Evolutionary conservation across 345 rosid genomes (phyloP).

Genomic region (Eucalyptus tenuipes): DNA sequence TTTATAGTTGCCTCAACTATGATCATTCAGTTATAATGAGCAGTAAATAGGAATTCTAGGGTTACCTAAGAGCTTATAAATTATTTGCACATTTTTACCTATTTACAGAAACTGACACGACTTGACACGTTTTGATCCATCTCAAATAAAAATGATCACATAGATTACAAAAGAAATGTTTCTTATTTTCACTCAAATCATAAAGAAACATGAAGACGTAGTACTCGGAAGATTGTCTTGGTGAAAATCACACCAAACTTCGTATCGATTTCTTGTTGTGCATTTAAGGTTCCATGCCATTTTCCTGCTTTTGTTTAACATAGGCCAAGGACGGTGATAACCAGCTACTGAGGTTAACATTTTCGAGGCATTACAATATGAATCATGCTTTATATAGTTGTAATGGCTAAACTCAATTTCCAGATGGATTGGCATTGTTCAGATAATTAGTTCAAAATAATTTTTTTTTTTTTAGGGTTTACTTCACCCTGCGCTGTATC

Average conservation of each 20-base stretch:
- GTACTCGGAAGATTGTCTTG: not conserved
- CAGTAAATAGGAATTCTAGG: not conserved
- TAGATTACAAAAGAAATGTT: not conserved
- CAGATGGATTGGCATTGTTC: not conserved
- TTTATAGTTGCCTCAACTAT: not conserved
- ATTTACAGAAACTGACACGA: not conserved
- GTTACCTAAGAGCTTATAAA: not conserved
- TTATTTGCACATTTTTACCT: not conserved
- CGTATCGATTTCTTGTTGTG: not conserved
- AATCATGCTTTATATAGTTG: not conserved
- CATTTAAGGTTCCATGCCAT: not conserved
- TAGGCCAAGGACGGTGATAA: not conserved
- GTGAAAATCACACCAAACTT: not conserved
- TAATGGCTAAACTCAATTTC: not conserved
- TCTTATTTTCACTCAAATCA: not conserved
- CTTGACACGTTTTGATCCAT: not conserved
- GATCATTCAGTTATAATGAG: not conserved
- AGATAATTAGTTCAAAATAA: not conserved
- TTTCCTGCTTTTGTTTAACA: not conserved
- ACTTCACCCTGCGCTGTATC: not conserved
- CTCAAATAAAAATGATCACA: not conserved
- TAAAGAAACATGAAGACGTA: not conserved
- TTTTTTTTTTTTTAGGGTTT: not conserved
- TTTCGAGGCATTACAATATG: not conserved
- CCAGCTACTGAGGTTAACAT: not conserved